Base-by-base conservation (phyloP, 257 asterid species). In the Solanum sitiens region DNA sequence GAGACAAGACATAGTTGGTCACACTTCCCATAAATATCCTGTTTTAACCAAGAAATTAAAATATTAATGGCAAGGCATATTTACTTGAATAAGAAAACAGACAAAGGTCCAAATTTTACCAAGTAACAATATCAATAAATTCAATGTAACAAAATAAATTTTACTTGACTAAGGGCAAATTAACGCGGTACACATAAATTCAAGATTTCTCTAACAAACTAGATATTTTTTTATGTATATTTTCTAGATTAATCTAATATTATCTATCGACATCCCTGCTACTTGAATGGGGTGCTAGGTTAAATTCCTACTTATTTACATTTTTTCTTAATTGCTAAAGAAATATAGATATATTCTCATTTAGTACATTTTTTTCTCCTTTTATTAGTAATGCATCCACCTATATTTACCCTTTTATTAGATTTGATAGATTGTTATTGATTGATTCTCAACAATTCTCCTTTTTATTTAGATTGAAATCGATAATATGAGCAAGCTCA, bases 1-100 rank as follows among this genome's bases (percentile, higher is more conserved):
- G 88, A 23, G 93, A 5, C 35, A 94, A 47, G 86, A 95, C 91
- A 84, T 95, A 94, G 87, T 90, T 90, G 20, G 95, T 94, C 85
- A 95, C 98, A 73, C 98, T 95, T 44, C 98, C 98, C 90, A 95
- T 27, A 14, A 95, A 92, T 86, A 94, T 94, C 97, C 98, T 95
- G 91, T 53, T 87, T 77, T 83, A 30, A 87, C 53, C 73, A 25
- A 30, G 6, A 21, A 37, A 87, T 13, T 12, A 86, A 5, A 50
- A 40, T 12, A 44, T 47, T 63, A 65, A 79, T 23, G 3, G 23
- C 37, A 68, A 67, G 32, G 56, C 63, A 89, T 6, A 27, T 23
- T 68, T 14, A 45, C 37, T 3, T 42, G 72, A 42, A 68, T 23
- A 10, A 56, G 16, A 2, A n/a, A 8, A 20, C 8, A 18, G 8